Conservation (phyloP, 2,329 filamentous ascomycete species). For the Neocatenulostroma microsporum region DNA sequence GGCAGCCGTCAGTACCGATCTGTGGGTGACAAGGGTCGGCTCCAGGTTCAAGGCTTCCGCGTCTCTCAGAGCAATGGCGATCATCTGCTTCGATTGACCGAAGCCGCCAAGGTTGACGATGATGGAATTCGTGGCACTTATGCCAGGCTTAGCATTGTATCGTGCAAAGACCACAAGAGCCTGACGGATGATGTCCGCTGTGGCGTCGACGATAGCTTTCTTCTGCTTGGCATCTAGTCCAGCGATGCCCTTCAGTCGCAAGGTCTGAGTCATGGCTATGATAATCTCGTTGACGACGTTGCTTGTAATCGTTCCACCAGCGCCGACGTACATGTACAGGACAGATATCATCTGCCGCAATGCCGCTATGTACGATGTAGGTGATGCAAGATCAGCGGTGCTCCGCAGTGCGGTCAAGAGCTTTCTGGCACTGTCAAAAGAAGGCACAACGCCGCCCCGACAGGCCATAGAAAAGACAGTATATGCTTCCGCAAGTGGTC, state of each 20-base stretch:
- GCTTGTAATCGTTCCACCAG: slow-evolving; percentile 29
- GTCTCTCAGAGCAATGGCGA: slow-evolving; percentile 24
- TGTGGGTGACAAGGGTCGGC: slow-evolving; percentile 27
- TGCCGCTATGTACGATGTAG: slow-evolving; percentile 10
- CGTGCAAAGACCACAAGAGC: slow-evolving; percentile 25
- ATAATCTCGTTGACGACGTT: slow-evolving; percentile 35
- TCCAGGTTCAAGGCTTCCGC: slow-evolving; percentile 21
- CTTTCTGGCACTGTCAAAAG: slow-evolving; percentile 25
- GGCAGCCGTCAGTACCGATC: slow-evolving; percentile 29
- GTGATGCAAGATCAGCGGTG: slow-evolving; percentile 12
- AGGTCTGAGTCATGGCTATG: slow-evolving; percentile 23
- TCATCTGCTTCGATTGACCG: slow-evolving; percentile 21
- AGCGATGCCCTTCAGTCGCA: slow-evolving; percentile 18
- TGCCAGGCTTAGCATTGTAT: slow-evolving; percentile 21
- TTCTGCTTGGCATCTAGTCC: slow-evolving; percentile 11
- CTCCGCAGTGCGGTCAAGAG: slow-evolving; percentile 28
- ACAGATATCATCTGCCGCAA: slow-evolving; percentile 36
- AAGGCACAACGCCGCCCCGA: slow-evolving; percentile 35
- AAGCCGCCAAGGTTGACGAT: slow-evolving; percentile 30
- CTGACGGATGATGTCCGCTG: slow-evolving; percentile 22
- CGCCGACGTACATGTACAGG: slow-evolving; percentile 36
- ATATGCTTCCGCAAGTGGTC: slow-evolving; percentile 42
- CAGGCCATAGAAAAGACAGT: slow-evolving; percentile 43
- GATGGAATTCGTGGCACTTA: slow-evolving; percentile 31
- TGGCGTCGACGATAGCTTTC: slow-evolving; percentile 16